Evolutionary conservation across 352 stramenopile species (phyloP), one percentile per base, ranked within the genome.

Genomic region (Phytophthora idaei): DNA sequence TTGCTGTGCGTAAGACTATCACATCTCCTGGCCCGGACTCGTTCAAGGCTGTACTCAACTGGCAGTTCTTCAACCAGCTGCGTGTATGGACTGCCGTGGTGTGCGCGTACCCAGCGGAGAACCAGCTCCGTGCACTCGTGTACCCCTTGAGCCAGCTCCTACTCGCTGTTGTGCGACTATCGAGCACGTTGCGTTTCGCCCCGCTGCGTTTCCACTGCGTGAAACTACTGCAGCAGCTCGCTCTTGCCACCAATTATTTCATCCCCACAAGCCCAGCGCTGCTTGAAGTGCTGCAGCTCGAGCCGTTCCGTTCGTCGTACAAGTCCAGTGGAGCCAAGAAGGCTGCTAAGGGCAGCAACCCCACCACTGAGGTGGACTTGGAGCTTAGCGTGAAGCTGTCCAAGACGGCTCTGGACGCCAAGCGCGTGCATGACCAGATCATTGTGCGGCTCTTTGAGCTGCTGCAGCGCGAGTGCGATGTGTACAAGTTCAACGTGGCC

Each of bases 41-140:
- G 21, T 90, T 97, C 67, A 86, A 94, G 76, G 66, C 66, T 56
- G 83, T 98, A 29, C 95, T 98, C 59, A 98, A 97, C 74, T 99
- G 97, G 98, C 97, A 99, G 78, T 99, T 98, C 61, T 85, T 99
- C 57, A 98, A 99, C 79, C 98, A 97, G 65, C 69, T 99, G 31
- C 96, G 96, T 50, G 80, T 99, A 4, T 99, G 97, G 97, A 93
- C 94, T 39, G 97, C 97, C 5, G 96, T 99, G 1, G 80, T 99
- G 51, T 92, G 88, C 60, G 93, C 93, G 31, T 95, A 98, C 67
- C 88, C 85, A 17, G 79, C 70, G 3, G 87, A 89, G 45, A 81
- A 78, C 57, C 85, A 98, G 74, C 87, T 99, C 34, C 80, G 86
- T 60, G 87, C 93, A 7, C 87, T 99, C 29, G 81, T 99, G 27